Conservation (phyloP, 257 asterid genomes). For the Agastache rugosa region DNA sequence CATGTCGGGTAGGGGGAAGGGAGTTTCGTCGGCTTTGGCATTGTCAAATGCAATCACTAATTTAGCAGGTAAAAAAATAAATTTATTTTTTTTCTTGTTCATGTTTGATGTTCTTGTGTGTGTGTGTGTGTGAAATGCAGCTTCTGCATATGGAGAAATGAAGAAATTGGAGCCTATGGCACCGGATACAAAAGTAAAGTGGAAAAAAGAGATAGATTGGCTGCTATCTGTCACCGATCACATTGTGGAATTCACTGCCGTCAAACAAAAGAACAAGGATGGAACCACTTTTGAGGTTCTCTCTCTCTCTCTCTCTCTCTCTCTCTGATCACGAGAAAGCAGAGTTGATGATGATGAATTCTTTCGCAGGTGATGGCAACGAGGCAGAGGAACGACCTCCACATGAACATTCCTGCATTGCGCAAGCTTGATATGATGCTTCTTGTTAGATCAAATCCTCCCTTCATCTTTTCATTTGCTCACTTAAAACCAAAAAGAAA, state of each 20-base stretch:
- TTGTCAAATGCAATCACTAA: slow-evolving; percentile 78
- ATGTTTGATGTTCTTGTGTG: neutral
- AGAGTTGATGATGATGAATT: neutral
- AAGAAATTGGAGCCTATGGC: slow-evolving; percentile 68
- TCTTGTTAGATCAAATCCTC: slow-evolving; percentile 45
- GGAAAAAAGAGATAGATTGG: slow-evolving; percentile 79
- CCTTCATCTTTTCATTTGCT: slow-evolving; percentile 17
- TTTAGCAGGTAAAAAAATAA: slow-evolving; percentile 56
- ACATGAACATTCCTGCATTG: slow-evolving; percentile 62
- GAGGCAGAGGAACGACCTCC: slow-evolving; percentile 65
- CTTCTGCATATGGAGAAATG: slow-evolving; percentile 74
- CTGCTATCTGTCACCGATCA: slow-evolving; percentile 67
- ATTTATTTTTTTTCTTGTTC: neutral
- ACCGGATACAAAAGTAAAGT: slow-evolving; percentile 60
- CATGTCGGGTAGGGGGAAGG: slow-evolving; percentile 84
- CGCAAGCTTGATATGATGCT: slow-evolving; percentile 66
- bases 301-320: slow-evolving; percentile 30
- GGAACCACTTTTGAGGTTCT: slow-evolving; percentile 67
- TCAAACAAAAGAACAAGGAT: slow-evolving; percentile 62
- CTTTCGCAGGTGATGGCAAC: slow-evolving; percentile 57
- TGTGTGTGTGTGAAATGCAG: slow-evolving; percentile 38
- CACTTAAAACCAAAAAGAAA: neutral
- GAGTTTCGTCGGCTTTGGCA: slow-evolving; percentile 80
- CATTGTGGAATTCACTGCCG: slow-evolving; percentile 60
- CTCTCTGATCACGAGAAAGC: neutral